Conservation (phyloP, 352 stramenopile genomes). For the Pythium folliculosum region DNA sequence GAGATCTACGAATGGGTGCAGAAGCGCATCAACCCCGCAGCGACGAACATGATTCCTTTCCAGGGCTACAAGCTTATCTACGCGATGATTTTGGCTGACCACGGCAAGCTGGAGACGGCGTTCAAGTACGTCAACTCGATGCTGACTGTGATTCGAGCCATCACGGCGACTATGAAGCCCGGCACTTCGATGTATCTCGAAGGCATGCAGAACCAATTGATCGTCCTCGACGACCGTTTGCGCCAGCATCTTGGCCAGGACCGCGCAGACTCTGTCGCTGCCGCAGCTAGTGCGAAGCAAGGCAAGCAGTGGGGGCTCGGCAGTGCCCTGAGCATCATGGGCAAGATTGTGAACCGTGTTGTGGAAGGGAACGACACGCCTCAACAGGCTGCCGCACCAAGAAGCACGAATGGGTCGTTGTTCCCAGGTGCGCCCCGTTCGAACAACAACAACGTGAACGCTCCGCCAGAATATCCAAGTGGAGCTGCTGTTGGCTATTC, state of each 20-base stretch:
- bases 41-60: conserved; percentile 79
- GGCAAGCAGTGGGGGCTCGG: conserved; percentile 75
- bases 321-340: conserved; percentile 83
- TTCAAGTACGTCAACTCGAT: conserved; percentile 90
- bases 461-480: conserved; percentile 32
- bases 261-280: conserved; percentile 65
- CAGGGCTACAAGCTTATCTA: conserved; percentile 91
- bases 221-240: conserved; percentile 82
- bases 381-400: conserved; percentile 14
- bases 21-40: conserved; percentile 51
- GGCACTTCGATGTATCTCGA: conserved; percentile 86
- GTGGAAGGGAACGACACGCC: conserved; percentile 73
- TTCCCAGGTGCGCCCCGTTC: conserved; percentile 43
- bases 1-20: conserved; percentile 88
- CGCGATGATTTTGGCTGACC: conserved; percentile 81
- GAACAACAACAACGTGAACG: conserved; percentile 20
- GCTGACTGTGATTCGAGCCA: conserved; percentile 69
- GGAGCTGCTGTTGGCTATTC: conserved; percentile 25
- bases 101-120: conserved; percentile 78
- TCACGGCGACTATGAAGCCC: conserved; percentile 81
- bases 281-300: conserved; percentile 45
- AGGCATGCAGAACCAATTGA: conserved; percentile 87
- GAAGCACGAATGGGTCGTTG: conserved; percentile 30
- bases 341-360: conserved; percentile 86
- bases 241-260: conserved; percentile 84